phyloP scores from a whole-genome alignment of 345 rosid genomes.

The Geranium brycei region DNA sequence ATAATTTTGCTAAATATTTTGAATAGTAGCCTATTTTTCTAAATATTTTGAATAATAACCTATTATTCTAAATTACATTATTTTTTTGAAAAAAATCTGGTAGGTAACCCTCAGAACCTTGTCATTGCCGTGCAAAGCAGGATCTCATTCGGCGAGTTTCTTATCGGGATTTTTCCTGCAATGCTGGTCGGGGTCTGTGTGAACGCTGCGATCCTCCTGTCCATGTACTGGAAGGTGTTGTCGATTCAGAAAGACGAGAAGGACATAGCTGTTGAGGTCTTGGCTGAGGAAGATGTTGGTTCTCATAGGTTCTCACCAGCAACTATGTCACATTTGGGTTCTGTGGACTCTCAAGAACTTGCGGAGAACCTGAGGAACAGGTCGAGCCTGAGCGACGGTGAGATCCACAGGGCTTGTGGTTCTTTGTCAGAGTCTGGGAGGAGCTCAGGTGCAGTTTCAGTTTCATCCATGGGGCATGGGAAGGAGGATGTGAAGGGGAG shows the following conservation, averaged over 20 bases:
- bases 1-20: too few relatives aligned
- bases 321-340: constrained; percentile 38
- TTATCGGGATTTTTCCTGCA: constrained; percentile 49
- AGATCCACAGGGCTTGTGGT: constrained; percentile 18
- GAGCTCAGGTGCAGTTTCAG: constrained; percentile 10
- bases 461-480: constrained; percentile 7
- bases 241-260: constrained; percentile 50
- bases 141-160: constrained; percentile 50
- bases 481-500: constrained; percentile 12
- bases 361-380: constrained; percentile 36
- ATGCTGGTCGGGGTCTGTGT: constrained; percentile 51
- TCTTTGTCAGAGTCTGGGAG: constrained; percentile 11
- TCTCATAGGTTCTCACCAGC: constrained; percentile 68
- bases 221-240: constrained; percentile 57
- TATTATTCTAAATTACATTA: too few relatives aligned
- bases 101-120: constrained; percentile 77
- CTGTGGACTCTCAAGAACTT: constrained; percentile 18
- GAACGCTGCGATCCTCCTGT: constrained; percentile 43
- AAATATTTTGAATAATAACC: too few relatives aligned
- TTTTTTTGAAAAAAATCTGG: too few relatives aligned
- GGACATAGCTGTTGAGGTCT: constrained; percentile 24
- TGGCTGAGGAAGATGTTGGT: constrained; percentile 36
- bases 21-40: too few relatives aligned
- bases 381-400: constrained; percentile 23
- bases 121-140: constrained; percentile 62